Evolutionary conservation across 1,284 basidiomycete species (phyloP).

Genomic region (Cryptococcus sp.): DNA sequence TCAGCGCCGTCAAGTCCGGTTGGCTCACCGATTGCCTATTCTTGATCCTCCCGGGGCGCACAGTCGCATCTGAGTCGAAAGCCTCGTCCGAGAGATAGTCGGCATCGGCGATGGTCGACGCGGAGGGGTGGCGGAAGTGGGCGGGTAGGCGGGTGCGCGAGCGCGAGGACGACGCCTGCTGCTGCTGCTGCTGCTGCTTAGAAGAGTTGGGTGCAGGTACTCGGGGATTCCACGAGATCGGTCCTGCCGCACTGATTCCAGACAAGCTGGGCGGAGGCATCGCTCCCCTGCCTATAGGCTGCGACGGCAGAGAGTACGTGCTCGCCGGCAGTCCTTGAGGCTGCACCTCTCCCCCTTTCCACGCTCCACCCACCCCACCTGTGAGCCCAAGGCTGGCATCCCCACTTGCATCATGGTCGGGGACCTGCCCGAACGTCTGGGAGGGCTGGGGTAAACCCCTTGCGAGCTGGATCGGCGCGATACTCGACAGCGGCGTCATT

Average conservation of each 20-base stretch:
- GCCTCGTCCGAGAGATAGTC: conserved; percentile 4
- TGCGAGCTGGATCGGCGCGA: conserved; percentile 15
- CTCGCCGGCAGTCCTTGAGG: background rate
- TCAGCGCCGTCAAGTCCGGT: conserved; percentile 38
- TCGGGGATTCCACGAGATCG: background rate
- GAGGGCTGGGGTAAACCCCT: too few relatives aligned
- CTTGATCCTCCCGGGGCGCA: conserved; percentile 26
- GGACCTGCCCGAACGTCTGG: too few relatives aligned
- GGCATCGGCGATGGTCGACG: background rate
- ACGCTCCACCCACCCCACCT: too few relatives aligned
- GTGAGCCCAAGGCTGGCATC: too few relatives aligned
- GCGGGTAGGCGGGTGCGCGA: background rate
- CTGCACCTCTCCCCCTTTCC: background rate
- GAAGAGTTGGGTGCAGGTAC: background rate
- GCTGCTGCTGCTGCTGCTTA: background rate
- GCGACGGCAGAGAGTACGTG: too few relatives aligned
- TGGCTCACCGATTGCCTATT: conserved; percentile 38
- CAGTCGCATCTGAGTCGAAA: conserved; percentile 34
- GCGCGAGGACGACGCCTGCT: background rate
- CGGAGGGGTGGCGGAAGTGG: background rate
- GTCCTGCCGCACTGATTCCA: too few relatives aligned
- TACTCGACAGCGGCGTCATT: conserved; percentile 18
- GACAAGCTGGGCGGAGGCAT: too few relatives aligned
- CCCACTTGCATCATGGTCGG: too few relatives aligned
- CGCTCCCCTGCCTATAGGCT: too few relatives aligned